phyloP scores from a whole-genome alignment of 371 early-diverging fungal genomes.

The Mucor plumbeus region DNA sequence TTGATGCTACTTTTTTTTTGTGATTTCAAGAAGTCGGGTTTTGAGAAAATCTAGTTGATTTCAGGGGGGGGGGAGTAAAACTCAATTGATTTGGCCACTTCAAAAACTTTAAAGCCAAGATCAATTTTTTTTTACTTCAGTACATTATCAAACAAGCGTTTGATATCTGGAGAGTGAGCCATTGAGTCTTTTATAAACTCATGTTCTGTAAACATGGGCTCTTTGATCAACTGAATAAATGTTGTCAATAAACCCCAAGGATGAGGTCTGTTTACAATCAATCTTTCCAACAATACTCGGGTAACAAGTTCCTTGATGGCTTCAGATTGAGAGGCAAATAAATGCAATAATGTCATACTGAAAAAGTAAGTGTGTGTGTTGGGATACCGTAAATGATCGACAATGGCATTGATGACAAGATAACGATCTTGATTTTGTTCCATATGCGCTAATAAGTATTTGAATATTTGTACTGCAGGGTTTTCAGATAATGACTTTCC shows the following conservation, averaged over 20 bases:
- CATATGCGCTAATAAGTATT: conserved; percentile 28
- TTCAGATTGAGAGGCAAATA: conserved; percentile 71
- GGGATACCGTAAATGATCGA: conserved; percentile 96
- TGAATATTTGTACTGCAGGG: conserved; percentile 38
- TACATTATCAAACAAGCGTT: conserved; percentile 70
- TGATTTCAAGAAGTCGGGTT: no score
- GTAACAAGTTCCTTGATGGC: conserved; percentile 92
- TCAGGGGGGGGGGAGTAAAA: no score
- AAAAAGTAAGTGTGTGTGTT: conserved; percentile 95
- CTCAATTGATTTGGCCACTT: no score
- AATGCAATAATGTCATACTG: conserved; percentile 75
- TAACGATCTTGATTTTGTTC: conserved; percentile 67
- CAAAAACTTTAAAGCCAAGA: no score
- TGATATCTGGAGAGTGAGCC: conserved; percentile 63
- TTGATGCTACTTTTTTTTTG: no score
- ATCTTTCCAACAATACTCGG: conserved; percentile 89
- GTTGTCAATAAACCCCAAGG: conserved; percentile 97
- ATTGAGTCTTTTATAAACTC: conserved; percentile 59
- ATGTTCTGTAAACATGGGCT: conserved; percentile 85
- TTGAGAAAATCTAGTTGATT: no score
- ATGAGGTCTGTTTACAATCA: conserved; percentile 97
- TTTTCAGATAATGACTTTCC: conserved; percentile 29
- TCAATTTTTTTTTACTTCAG: conserved; percentile 52
- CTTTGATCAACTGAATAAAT: conserved; percentile 92
- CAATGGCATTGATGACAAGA: conserved; percentile 83